phyloP scores from a whole-genome alignment of 106 monocot genomes.

The Dioscorea dumetorum region DNA sequence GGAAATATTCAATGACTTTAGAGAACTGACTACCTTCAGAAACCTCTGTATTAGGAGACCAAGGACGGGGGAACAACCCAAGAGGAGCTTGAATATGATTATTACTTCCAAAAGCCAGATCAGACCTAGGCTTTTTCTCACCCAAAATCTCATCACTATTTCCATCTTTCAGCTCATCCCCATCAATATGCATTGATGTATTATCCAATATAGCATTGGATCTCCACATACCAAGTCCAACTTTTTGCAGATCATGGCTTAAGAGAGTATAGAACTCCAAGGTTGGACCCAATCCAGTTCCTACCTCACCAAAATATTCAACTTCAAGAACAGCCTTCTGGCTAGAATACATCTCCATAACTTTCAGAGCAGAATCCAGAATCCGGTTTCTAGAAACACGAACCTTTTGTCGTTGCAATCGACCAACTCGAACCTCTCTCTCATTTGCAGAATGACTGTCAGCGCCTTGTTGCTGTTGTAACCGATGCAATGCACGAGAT shows the following conservation, averaged over 20 bases:
- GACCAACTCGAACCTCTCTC: constrained; percentile 87
- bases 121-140: constrained; percentile 20
- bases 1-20: constrained; percentile 86
- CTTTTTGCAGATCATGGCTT: constrained; percentile 91
- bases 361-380: constrained; percentile 91
- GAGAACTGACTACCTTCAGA: constrained; percentile 63
- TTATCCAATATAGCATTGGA: constrained; percentile 31
- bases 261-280: constrained; percentile 96
- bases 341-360: constrained; percentile 98
- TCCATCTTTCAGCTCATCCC: constrained; percentile 9
- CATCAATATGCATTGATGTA: constrained; percentile 50
- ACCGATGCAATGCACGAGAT: constrained; percentile 89
- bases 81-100: constrained; percentile 64
- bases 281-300: constrained; percentile 94
- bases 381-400: constrained; percentile 95
- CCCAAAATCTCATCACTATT: constrained; percentile 26
- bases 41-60: constrained; percentile 59
- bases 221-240: constrained; percentile 78
- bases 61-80: constrained; percentile 90
- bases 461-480: constrained; percentile 84
- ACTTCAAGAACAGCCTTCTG: constrained; percentile 98
- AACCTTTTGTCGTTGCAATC: constrained; percentile 93
- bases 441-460: constrained; percentile 63
- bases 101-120: constrained; percentile 19
- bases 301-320: constrained; percentile 99